Evolutionary conservation across 2,329 filamentous ascomycete species (phyloP), one percentile per base, ranked within the genome.

Genomic region (Alternaria angustiovoidea): DNA sequence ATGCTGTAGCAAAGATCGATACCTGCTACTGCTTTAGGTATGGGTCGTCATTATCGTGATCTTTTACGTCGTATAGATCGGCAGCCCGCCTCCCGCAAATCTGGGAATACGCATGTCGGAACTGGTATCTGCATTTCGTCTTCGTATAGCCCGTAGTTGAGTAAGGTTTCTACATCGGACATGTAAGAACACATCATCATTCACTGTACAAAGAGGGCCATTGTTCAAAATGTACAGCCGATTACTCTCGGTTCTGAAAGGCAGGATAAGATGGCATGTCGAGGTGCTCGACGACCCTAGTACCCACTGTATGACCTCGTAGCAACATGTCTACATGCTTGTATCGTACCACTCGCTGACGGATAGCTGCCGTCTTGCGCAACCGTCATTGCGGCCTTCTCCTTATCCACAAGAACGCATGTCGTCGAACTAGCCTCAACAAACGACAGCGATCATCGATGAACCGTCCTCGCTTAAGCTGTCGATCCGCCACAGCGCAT

Each of bases 351-450:
- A 56, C 36, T 22, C 28, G 24, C 34, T n/a, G 34, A 20, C 51
- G 22, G 51, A 24, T 20, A 42, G 41, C 34, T 38, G 44, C 41
- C 46, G 51, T 34, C 26, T 59, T 36, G 41, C 28, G 34, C 46
- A 24, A 36, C 14, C 28, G n/a, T 22, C n/a, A 28, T 16, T 57
- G 34, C 47, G 38, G 22, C 26, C n/a, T 38, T 51, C 18, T 54
- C 39, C 34, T 39, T 34, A 41, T 57, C 34, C 39, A 36, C 34
- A 47, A 49, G 54, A 59, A 55, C 51, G 57, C 41, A 59, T 65
- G 62, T 62, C 51, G 59, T 60, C 41, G 46, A 65, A 61, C 60
- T 63, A 61, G 61, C 54, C 63, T 64, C 61, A 64, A 66, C 61
- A 64, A 60, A 55, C 44, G 34, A 41, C 43, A 54, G 22, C 51